phyloP scores from a whole-genome alignment of 2,329 filamentous ascomycete species.

The Biscogniauxia mediterranea region DNA sequence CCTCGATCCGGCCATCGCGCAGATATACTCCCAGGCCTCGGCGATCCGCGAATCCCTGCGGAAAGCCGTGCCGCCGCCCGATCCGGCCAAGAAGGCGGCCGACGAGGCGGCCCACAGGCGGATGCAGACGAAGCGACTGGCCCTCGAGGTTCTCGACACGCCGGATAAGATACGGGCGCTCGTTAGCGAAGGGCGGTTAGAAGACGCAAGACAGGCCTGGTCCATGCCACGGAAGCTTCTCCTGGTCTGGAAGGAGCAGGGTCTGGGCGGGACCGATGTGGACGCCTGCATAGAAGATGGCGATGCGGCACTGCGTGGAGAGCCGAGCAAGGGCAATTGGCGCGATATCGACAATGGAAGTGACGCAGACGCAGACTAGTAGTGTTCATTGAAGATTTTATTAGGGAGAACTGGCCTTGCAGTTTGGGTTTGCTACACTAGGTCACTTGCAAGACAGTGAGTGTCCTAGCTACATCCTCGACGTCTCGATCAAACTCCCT shows the following conservation, averaged over 20 bases:
- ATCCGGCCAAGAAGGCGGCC: conserved; percentile 38
- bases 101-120: conserved; percentile 35
- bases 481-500: not conserved
- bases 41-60: conserved; percentile 54
- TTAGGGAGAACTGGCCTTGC: not conserved
- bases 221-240: conserved; percentile 51
- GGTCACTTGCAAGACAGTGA: not conserved
- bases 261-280: conserved; percentile 55
- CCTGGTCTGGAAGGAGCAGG: conserved; percentile 52
- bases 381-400: not conserved
- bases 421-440: not conserved
- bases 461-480: not conserved
- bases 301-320: conserved; percentile 45
- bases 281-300: conserved; percentile 53
- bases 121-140: conserved; percentile 52
- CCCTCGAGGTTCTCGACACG: conserved; percentile 60
- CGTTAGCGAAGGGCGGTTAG: conserved; percentile 56
- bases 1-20: conserved; percentile 69
- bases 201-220: conserved; percentile 61
- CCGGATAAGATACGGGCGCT: conserved; percentile 59
- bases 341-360: conserved; percentile 15
- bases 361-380: conserved; percentile 14
- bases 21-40: conserved; percentile 65
- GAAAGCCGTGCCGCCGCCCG: conserved; percentile 45
- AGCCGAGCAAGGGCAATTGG: conserved; percentile 29